phyloP scores from a whole-genome alignment of 495 filamentous ascomycete species.

The Daldinia childiae region DNA sequence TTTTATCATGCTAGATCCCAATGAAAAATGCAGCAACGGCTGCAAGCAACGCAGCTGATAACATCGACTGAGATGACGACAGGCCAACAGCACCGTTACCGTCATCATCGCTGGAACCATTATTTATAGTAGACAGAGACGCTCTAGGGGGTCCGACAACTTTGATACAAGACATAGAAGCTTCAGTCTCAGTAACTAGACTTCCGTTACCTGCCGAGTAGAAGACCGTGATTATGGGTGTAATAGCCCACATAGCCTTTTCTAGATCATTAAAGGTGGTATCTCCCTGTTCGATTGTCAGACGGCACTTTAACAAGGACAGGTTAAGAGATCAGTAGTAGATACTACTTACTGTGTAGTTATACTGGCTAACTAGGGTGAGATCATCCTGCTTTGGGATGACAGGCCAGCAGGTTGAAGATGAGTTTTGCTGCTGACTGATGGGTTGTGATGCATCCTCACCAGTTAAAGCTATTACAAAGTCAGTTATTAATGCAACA shows the following conservation, averaged over 20 bases:
- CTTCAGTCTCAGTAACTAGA: constrained; percentile 18
- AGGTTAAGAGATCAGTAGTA: background rate
- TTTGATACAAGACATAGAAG: constrained; percentile 39
- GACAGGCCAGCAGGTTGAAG: constrained; percentile 41
- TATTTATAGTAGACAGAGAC: constrained; percentile 29
- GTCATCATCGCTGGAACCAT: constrained; percentile 11
- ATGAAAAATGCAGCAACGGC: constrained; percentile 2
- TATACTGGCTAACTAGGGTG: constrained; percentile 29
- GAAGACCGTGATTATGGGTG: constrained; percentile 40
- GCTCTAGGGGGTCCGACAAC: constrained; percentile 32
- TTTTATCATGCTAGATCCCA: constrained; percentile 2
- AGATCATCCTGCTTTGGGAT: constrained; percentile 41
- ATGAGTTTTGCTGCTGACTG: constrained; percentile 26
- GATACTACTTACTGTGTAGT: constrained; percentile 6
- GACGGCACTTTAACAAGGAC: background rate
- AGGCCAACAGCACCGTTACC: constrained; percentile 13
- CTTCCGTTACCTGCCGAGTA: constrained; percentile 25
- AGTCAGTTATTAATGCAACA: constrained; percentile 13
- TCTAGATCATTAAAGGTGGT: constrained; percentile 6
- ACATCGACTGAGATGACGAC: constrained; percentile 5
- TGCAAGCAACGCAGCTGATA: background rate
- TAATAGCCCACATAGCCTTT: constrained; percentile 25
- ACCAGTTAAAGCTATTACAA: constrained; percentile 32
- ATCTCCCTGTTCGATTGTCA: constrained; percentile 24
- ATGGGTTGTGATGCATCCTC: constrained; percentile 17